Evolutionary conservation across 345 rosid genomes (phyloP).

Genomic region (Physaria fendleri): DNA sequence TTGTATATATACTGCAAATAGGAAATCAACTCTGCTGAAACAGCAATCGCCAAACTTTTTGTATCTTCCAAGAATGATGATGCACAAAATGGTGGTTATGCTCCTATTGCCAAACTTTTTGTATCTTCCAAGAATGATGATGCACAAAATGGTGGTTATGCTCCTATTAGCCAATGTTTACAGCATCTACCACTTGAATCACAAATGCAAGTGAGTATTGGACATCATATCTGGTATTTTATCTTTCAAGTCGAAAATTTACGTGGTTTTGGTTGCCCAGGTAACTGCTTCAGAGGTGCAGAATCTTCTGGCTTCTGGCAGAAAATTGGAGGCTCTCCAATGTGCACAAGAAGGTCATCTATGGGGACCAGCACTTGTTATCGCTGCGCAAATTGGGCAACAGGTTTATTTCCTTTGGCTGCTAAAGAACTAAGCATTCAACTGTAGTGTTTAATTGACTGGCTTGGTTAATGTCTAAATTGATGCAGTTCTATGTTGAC

Average conservation of each 20-base stretch:
- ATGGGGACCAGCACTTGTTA: constrained; percentile 99
- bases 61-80: constrained; percentile 63
- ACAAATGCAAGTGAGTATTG: constrained; percentile 61
- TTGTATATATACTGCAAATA: constrained; percentile 24
- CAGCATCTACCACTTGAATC: constrained; percentile 80
- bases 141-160: constrained; percentile 44
- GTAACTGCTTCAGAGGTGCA: constrained; percentile 92
- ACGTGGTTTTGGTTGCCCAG: constrained; percentile 29
- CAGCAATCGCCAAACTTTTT: constrained; percentile 90
- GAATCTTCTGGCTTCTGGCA: constrained; percentile 91
- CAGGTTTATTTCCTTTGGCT: constrained; percentile 50
- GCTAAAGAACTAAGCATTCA: not conserved
- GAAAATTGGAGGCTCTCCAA: constrained; percentile 72
- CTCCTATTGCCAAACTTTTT: constrained; percentile 91
- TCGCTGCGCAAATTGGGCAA: constrained; percentile 90
- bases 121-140: constrained; percentile 63
- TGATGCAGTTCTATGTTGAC: constrained; percentile 74
- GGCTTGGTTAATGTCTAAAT: constrained; percentile 9
- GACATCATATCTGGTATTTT: not conserved
- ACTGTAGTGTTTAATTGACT: constrained; percentile 7
- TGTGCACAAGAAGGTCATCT: constrained; percentile 89
- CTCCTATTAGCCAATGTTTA: constrained; percentile 61
- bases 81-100: constrained; percentile 41
- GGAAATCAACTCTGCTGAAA: constrained; percentile 83
- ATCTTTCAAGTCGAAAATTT: not conserved